Base-by-base conservation (phyloP, 2,329 filamentous ascomycete species). In the Microthyrium microscopicum region DNA sequence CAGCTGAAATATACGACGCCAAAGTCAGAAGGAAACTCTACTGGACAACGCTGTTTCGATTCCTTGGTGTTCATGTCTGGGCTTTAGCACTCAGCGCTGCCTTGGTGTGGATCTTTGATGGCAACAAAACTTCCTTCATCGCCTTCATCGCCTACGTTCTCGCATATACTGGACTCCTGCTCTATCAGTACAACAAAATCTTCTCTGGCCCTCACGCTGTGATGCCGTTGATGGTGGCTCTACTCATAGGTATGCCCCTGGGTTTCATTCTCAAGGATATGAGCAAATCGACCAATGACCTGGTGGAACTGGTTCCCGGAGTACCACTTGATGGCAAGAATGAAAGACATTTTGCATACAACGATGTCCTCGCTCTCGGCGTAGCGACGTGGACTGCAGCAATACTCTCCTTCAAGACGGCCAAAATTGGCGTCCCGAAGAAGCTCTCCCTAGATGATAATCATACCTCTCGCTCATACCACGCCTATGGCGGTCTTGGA, bases 41-140 rank as follows among this genome's bases (percentile, higher is more conserved):
- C 45, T 64, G 64, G 58, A 56, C 46, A 19, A 66, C 59, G 3
- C 52, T 69, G 3, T 48, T 51, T 25, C 60, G 55, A 37, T 69
- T 63, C 41, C 51, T 68, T 31, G 52, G 62, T 25, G 57, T 64
- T 41, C 60, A 68, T 43, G 55, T 64, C 1, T 69, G 64, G 64
- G 60, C 60, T 36, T 46, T 69, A 28, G 58, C 62, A 3, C 33
- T 68, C n/a, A 58, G 61, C 7, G 49, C 62, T 11, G 55, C 55
- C 17, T 50, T 70, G 16, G 52, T 68, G n/a, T 70, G 64, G 64
- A 54, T 56, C 5, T 67, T 70, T 43, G 56, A 66, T 32, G 47
- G 45, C 19, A 51, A 53, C 3, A 12, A 49, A 7, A 43, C 53
- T 30, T 61, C 58, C 4, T 54, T 60, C 36, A 54, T 58, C 38